Evolutionary conservation across 495 filamentous ascomycete species (phyloP), one percentile per base, ranked within the genome.

Genomic region (Darksidea phi): DNA sequence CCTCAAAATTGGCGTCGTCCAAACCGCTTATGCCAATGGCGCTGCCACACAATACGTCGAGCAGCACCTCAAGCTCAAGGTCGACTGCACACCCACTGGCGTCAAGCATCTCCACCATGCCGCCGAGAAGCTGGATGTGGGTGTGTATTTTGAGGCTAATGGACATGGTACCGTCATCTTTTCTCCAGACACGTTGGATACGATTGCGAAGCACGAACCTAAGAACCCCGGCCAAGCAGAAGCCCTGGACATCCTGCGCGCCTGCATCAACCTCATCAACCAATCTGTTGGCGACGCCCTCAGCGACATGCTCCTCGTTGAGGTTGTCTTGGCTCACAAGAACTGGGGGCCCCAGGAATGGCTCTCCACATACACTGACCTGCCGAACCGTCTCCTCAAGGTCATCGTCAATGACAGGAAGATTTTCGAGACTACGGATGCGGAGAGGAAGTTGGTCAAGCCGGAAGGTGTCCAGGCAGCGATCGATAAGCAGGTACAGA

Each of bases 91-190:
- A 12, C 84, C 90, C 43, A 98, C 94, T 1, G 94, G 94, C 68
- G 95, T 98, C 45, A 98, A 98, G 79, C 86, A 95, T 72, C 87
- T 98, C 41, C 94, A 98, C 76, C 95, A 97, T 70, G 94, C 89
- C 15, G 94, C 94, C 26, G 82, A 88, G 54, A 87, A 86, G 21
- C 95, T 90, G 67, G 95, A 97, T 69, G 86, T 96, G 50, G 94
- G 94, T 42, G 90, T 97, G 53, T 98, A 98, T 75, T 98, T 98
- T 69, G 94, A 98, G 75, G 94, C 94, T 49, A 98, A 98, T 69
- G 94, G 94, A 48, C 94, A 98, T 73, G 94, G 94, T 54, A 98
- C 94, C 23, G 89, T 97, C 23, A 84, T 96, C 38, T 98, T 98
- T 81, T 95, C 90, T 1, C 84, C 86, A 36, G 81, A 84, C 46